Percentiles rank a stretch among this genome's conserved stretches.
phyloP scores from a whole-genome alignment of 148 eudicot genomes.

The Amaranthus palmeri region DNA sequence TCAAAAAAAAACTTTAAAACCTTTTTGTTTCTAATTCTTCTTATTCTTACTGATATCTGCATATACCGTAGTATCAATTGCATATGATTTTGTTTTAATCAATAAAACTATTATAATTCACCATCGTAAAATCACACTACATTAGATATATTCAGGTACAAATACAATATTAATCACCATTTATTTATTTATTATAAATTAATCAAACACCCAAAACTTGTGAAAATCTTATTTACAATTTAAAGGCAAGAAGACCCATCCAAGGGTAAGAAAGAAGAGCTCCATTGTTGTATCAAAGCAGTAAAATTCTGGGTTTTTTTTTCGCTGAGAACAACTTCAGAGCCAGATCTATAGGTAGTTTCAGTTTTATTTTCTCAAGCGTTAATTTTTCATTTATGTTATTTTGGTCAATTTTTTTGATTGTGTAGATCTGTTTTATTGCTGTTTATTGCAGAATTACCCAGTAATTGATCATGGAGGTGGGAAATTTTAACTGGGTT shows the following conservation, averaged over 20 bases:
- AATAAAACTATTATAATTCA: not conserved
- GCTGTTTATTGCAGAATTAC: slow-evolving; percentile 14
- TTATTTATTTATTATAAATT: not conserved
- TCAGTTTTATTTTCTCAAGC: not conserved
- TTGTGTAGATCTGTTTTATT: slow-evolving; percentile 14
- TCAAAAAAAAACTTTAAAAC: not conserved
- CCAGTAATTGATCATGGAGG: slow-evolving; percentile 8
- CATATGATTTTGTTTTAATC: not conserved
- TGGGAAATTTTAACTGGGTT: slow-evolving; percentile 9
- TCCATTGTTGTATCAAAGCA: not conserved
- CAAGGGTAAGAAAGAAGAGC: not conserved
- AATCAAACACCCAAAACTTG: not conserved
- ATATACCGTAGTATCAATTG: not conserved
- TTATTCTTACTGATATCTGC: not conserved
- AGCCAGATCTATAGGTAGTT: slow-evolving; percentile 6
- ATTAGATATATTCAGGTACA: not conserved
- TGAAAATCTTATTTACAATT: not conserved
- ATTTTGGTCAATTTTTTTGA: not conserved
- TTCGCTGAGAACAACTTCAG: not conserved
- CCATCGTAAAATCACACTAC: not conserved
- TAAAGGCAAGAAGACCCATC: not conserved
- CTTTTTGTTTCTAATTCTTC: not conserved
- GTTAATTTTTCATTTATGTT: not conserved
- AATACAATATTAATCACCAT: not conserved
- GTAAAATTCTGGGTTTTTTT: not conserved